Evolutionary conservation across 139 green algal genomes (phyloP), one percentile per base, ranked within the genome.

Genomic region (Coccomyxa sp.): DNA sequence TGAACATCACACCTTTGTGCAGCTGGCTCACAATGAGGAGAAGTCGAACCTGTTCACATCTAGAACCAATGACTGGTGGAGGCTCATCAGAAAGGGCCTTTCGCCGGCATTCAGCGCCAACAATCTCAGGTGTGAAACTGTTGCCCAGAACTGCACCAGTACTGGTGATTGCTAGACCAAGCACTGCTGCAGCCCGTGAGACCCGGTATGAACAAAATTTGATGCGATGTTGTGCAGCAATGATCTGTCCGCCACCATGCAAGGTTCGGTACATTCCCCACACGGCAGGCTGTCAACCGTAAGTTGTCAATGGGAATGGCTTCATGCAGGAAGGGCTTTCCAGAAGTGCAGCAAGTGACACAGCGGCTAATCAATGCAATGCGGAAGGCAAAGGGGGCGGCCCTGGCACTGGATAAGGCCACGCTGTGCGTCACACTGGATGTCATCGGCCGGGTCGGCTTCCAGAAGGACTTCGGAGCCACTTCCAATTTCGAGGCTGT

Each of bases 91-190:
- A 13, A 86, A 86, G 77, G 77, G 82, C 21, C 25, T 78, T 0
- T 78, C 82, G 9, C 82, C 82, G 10, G 82, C 82, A 23, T 86
- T 86, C 77, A 82, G 63, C 63, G 30, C 77, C 59, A 82, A 82
- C 16, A 82, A 86, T 77, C 74, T 86, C 7, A 79, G 74, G 74
- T 45, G 28, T 23, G 67, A 76, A 76, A 13, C 67, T 7, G 38
- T 51, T 51, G 38, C 38, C 38, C 38, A 51, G 38, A 51, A 51
- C 38, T 51, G 3, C 38, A 51, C 38, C 38, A 51, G 38, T n/a
- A n/a, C n/a, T n/a, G n/a, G n/a, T 51, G 38, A 51, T 51, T 7
- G 38, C 38, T 51, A 7, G 38, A 51, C 38, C 38, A 51, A 51
- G 38, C 38, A 51, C 38, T 51, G 38, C 38, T 51, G 38, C 38